These are phyloP conservation scores for Hylodesmum podocarpum DNA, from an alignment of 306 rosid species.

Conservation along the genomic window DNA sequence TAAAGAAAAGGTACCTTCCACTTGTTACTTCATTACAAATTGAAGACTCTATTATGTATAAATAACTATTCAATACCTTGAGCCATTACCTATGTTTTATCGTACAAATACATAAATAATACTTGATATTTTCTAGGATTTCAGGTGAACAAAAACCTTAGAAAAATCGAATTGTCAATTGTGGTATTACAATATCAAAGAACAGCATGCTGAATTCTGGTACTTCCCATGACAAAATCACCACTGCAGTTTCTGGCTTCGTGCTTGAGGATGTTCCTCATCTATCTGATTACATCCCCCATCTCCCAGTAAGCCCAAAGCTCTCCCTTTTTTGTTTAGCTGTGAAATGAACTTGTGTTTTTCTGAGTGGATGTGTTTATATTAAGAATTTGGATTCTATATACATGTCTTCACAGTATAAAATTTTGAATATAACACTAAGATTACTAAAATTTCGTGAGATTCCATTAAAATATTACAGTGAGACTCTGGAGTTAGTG, in stretches of 20 bases:
- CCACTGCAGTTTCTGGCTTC: constrained; percentile 34
- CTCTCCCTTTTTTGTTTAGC: background rate
- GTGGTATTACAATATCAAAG: background rate
- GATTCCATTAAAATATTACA: too few relatives aligned
- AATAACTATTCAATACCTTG: background rate
- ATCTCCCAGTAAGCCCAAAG: constrained; percentile 47
- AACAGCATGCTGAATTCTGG: constrained; percentile 3
- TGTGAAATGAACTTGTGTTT: background rate
- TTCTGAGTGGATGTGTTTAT: background rate
- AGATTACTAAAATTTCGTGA: too few relatives aligned
- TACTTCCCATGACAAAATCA: background rate
- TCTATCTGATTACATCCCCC: constrained; percentile 61
- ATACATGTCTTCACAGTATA: too few relatives aligned
- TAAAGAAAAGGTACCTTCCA: background rate
- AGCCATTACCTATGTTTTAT: background rate
- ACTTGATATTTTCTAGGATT: background rate
- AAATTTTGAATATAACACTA: too few relatives aligned
- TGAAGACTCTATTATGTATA: background rate
- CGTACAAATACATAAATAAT: background rate
- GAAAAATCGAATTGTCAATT: background rate
- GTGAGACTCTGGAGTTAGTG: too few relatives aligned
- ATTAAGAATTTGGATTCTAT: background rate
- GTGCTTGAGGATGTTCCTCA: constrained; percentile 81
- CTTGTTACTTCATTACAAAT: background rate
- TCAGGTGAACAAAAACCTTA: background rate